A percentile compares a stretch with the other conserved stretches of the same genome.
Conservation (phyloP, 257 asterid species). For the Plantago elongata region DNA sequence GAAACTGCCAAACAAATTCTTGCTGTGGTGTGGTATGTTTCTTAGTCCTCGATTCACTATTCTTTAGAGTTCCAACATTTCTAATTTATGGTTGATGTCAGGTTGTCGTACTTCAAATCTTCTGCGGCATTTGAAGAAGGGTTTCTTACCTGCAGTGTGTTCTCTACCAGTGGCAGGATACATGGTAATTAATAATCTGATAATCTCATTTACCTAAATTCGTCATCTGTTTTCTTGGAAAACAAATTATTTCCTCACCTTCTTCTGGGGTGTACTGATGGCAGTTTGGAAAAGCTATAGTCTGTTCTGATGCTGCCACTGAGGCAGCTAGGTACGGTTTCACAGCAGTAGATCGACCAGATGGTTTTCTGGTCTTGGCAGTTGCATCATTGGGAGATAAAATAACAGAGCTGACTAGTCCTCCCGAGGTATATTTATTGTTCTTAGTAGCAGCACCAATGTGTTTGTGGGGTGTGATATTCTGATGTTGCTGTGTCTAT, state of each 20-base stretch:
- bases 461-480: neutral
- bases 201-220: neutral
- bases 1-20: slow-evolving; percentile 58
- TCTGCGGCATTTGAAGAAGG: slow-evolving; percentile 71
- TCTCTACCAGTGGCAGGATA: slow-evolving; percentile 75
- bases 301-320: slow-evolving; percentile 86
- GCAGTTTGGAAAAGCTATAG: slow-evolving; percentile 92
- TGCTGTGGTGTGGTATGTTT: slow-evolving; percentile 86
- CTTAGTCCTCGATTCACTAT: too few species aligned
- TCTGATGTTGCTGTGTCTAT: neutral
- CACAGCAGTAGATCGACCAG: slow-evolving; percentile 77
- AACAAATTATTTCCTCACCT: too few species aligned
- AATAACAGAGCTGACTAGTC: slow-evolving; percentile 30
- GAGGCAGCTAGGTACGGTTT: slow-evolving; percentile 88
- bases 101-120: slow-evolving; percentile 74
- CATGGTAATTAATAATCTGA: slow-evolving; percentile 39
- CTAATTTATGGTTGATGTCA: slow-evolving; percentile 11
- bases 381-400: slow-evolving; percentile 69
- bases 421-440: slow-evolving; percentile 34
- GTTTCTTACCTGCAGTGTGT: slow-evolving; percentile 73
- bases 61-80: neutral
- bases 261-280: too few species aligned
- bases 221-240: neutral
- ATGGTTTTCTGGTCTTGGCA: slow-evolving; percentile 76
- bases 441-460: neutral